Evolutionary conservation across 1,139 yeast species (phyloP).

Genomic region (Kodamaea ohmeri): DNA sequence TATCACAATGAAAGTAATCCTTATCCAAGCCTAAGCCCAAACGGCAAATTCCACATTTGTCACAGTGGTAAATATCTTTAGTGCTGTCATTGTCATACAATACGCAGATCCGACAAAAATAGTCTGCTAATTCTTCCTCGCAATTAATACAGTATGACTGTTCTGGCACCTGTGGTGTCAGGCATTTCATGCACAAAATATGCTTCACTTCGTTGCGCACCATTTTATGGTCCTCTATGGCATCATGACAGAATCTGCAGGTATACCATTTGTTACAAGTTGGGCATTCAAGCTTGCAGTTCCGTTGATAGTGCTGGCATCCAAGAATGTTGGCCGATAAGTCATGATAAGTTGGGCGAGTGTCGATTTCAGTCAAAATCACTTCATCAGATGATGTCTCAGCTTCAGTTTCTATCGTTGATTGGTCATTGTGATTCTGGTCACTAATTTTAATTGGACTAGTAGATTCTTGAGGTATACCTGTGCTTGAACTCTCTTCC

Average conservation of each 20-base stretch:
- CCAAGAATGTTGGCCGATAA: conserved; percentile 47
- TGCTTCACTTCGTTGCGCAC: conserved; percentile 62
- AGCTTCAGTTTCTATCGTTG: conserved; percentile 16
- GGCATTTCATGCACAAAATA: conserved; percentile 79
- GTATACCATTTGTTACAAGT: conserved; percentile 72
- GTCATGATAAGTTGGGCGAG: conserved; percentile 49
- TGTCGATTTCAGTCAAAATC: conserved; percentile 49
- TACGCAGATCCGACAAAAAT: conserved; percentile 75
- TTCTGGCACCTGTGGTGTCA: conserved; percentile 69
- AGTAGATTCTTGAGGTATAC: neutral
- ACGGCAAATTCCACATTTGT: conserved; percentile 89
- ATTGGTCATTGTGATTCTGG: neutral
- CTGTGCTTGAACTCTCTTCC: conserved; percentile 10
- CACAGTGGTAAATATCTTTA: conserved; percentile 88
- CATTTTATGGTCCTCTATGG: conserved; percentile 55
- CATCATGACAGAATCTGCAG: conserved; percentile 87
- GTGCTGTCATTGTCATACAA: conserved; percentile 79
- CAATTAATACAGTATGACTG: conserved; percentile 65
- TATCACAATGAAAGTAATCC: conserved; percentile 87
- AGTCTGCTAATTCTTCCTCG: conserved; percentile 63
- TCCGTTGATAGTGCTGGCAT: conserved; percentile 79
- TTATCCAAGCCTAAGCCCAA: conserved; percentile 83
- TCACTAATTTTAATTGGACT: neutral
- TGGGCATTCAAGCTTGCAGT: conserved; percentile 81
- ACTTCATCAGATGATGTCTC: conserved; percentile 30